Conservation (phyloP, 2,329 filamentous ascomycete genomes). For the Neofusicoccum cordaticola region DNA sequence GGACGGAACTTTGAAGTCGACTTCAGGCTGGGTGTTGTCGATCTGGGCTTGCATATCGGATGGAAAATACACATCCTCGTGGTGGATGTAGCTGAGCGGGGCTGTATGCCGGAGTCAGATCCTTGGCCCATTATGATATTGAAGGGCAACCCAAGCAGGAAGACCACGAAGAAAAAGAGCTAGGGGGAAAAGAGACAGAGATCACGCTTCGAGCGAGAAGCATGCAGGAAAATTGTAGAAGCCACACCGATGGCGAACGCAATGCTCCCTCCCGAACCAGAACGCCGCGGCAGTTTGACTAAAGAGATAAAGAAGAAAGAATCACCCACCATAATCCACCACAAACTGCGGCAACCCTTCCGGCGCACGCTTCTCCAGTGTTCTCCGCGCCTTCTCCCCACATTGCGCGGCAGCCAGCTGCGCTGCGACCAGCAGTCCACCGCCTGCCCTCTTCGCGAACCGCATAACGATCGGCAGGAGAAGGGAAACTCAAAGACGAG, state of each 20-base stretch:
- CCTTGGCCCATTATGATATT: too few species aligned
- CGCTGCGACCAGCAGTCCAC: neutral
- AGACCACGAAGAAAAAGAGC: too few species aligned
- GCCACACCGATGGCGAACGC: too few species aligned
- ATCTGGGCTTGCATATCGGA: constrained; percentile 44
- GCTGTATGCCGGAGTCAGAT: constrained; percentile 26
- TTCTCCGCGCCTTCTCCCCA: neutral
- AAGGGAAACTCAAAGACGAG: too few species aligned
- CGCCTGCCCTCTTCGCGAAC: neutral
- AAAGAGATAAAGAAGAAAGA: neutral
- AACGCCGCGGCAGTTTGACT: too few species aligned
- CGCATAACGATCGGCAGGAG: constrained; percentile 1
- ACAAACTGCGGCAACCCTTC: constrained; percentile 36
- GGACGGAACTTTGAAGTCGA: constrained; percentile 34
- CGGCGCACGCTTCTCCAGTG: neutral
- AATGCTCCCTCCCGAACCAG: too few species aligned
- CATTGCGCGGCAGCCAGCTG: neutral
- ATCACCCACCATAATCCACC: constrained; percentile 35
- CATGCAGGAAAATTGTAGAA: too few species aligned
- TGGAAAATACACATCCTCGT: constrained; percentile 42
- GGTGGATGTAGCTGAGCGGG: constrained; percentile 46
- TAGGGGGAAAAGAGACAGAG: too few species aligned
- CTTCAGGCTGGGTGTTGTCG: constrained; percentile 38
- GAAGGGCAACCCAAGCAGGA: too few species aligned
- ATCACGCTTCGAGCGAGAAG: too few species aligned